Evolutionary conservation across 1,284 basidiomycete genomes (phyloP).

Genomic region (Ustilago xerochloae): DNA sequence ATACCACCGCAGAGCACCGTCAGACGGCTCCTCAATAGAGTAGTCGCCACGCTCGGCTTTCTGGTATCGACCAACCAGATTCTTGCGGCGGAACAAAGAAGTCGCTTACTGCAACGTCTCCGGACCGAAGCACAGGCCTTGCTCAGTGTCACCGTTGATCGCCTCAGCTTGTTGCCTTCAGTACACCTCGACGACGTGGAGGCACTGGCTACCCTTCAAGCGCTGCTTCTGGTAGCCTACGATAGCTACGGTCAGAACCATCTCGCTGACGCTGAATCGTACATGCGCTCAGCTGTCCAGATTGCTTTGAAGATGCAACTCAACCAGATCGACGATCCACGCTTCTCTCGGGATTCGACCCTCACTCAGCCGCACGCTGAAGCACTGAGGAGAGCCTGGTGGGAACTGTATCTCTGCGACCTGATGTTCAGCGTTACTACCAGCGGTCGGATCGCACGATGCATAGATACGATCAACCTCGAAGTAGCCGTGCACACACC

Average conservation of each 20-base stretch:
- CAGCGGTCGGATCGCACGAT: constrained; percentile 5
- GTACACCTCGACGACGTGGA: constrained; percentile 1
- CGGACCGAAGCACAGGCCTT: neutral
- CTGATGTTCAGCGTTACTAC: constrained; percentile 22
- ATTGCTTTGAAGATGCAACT: constrained; percentile 7
- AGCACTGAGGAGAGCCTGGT: constrained; percentile 8
- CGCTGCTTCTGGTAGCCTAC: constrained; percentile 7
- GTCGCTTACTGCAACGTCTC: neutral
- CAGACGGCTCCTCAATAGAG: neutral
- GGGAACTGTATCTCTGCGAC: constrained; percentile 19
- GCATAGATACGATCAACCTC: neutral
- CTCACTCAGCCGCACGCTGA: neutral
- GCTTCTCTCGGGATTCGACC: neutral
- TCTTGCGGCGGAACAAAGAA: neutral
- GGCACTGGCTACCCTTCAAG: constrained; percentile 3
- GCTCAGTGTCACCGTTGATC: neutral
- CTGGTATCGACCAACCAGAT: constrained; percentile 1
- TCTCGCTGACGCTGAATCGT: neutral
- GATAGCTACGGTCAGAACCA: constrained; percentile 13
- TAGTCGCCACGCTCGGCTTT: neutral
- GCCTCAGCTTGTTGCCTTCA: neutral
- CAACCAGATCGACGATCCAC: constrained; percentile 8
- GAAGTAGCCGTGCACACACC: constrained; percentile 14
- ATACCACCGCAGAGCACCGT: neutral
- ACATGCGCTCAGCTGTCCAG: constrained; percentile 2